Percentiles rank a stretch among this genome's conserved stretches.
Evolutionary conservation across 768 basidiomycete species (phyloP).

Genomic region (Hygrocybe coccinea): DNA sequence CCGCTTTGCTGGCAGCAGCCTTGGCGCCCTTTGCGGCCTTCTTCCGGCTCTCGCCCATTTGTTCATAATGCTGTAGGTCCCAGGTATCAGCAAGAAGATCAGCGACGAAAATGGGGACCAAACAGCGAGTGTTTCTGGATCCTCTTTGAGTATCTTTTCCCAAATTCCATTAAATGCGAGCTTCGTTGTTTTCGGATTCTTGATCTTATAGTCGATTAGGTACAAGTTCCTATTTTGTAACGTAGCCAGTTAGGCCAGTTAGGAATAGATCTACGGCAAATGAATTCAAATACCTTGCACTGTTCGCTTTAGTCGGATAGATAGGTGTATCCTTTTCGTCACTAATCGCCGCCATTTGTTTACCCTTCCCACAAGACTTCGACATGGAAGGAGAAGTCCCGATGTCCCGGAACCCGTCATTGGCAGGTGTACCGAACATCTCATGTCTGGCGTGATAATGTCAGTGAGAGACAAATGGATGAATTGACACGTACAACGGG

Average conservation of each 20-base stretch:
- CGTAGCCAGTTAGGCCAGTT: neutral
- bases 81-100: neutral
- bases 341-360: neutral
- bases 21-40: neutral
- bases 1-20: neutral
- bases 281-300: neutral
- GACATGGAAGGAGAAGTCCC: neutral
- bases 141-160: neutral
- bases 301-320: neutral
- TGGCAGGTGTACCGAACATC: neutral
- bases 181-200: neutral
- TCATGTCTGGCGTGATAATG: neutral
- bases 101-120: neutral
- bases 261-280: neutral
- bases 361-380: neutral
- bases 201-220: neutral
- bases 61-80: neutral
- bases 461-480: neutral
- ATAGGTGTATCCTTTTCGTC: neutral
- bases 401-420: neutral
- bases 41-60: neutral
- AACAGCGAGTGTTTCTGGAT: neutral
- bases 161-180: neutral
- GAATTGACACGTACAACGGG: neutral
- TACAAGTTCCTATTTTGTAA: neutral